Evolutionary conservation across 2,329 filamentous ascomycete species (phyloP), one percentile per base, ranked within the genome.

Genomic region (Exophiala spinifera): DNA sequence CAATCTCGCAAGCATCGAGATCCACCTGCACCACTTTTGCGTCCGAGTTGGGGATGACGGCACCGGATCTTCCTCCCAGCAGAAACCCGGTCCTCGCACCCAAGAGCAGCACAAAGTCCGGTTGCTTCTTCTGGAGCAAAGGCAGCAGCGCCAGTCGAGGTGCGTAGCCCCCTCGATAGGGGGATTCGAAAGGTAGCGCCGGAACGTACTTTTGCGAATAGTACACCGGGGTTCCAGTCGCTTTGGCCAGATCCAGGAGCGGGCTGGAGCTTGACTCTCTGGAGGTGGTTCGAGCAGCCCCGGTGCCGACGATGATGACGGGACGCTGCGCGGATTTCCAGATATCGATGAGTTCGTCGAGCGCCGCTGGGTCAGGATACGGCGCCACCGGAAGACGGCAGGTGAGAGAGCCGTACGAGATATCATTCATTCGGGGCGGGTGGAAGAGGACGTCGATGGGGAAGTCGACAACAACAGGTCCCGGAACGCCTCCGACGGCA

Each of bases 1-100:
- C 73, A 3, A 76, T 75, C 55, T 76, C 74, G 2, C 57, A 55
- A 4, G 70, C 72, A 45, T 76, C 74, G 4, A 70, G 62, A 51
- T 77, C 74, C 14, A 77, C 65, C 40, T 77, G 74, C 2, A 74
- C 64, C 14, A 76, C 61, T 33, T 66, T 71, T 59, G 70, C 73
- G 19, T 61, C 62, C 11, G 31, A 39, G 1, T 64, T 66, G 1
- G 74, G 74, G 6, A 77, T 67, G 33, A 75, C 66, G 23, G 66
- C 66, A 13, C 70, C 70, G 36, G 64, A 64, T 14, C 69, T 65
- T 2, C 70, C 70, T 4, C 67, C 73, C 1, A 75, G 67, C 20
- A 71, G 66, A 62, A 75, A 72, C 19, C 73, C 73, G 3, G 72
- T 74, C 17, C 73, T 67, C 1, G 70, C 68, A 4, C 72, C 74